These are phyloP conservation scores for Monosporascus sp. DNA, from an alignment of 2,329 filamentous ascomycete genomes.

Conservation along the genomic window DNA sequence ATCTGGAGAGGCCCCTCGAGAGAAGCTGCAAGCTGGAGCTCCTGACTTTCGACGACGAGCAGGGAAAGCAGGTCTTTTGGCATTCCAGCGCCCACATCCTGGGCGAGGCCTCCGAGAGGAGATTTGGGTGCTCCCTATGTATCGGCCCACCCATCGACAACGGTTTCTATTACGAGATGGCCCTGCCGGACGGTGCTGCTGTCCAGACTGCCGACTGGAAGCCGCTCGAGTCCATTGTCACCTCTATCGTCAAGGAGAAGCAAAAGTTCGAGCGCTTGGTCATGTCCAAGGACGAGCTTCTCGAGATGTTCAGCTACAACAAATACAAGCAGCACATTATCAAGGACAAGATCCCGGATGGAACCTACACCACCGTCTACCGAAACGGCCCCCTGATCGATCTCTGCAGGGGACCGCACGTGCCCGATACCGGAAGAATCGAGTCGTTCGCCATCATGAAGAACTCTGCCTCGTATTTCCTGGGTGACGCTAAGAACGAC, in stretches of 20 bases:
- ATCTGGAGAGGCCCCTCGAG: slow-evolving; percentile 86
- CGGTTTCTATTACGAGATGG: slow-evolving; percentile 98
- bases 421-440: slow-evolving; percentile 87
- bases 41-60: slow-evolving; percentile 66
- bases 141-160: slow-evolving; percentile 89
- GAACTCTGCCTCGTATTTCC: slow-evolving; percentile 74
- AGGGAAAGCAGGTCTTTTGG: slow-evolving; percentile 96
- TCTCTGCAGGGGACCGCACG: slow-evolving; percentile 90
- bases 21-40: slow-evolving; percentile 80
- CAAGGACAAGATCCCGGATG: slow-evolving; percentile 82
- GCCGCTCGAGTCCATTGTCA: slow-evolving; percentile 73
- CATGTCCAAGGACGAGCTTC: slow-evolving; percentile 82
- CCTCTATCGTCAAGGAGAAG: slow-evolving; percentile 90
- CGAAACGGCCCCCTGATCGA: slow-evolving; percentile 91
- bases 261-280: slow-evolving; percentile 88
- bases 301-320: slow-evolving; percentile 97
- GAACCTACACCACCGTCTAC: slow-evolving; percentile 90
- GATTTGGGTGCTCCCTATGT: slow-evolving; percentile 87
- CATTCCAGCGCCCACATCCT: slow-evolving; percentile 93
- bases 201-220: slow-evolving; percentile 78
- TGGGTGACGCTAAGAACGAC: slow-evolving; percentile 90
- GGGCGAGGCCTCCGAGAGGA: slow-evolving; percentile 87
- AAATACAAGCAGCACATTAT: slow-evolving; percentile 99
- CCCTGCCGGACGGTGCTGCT: slow-evolving; percentile 62
- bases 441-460: slow-evolving; percentile 93